These are phyloP conservation scores for Cercospora citrullina DNA, from an alignment of 2,329 filamentous ascomycete species.

Conservation along the genomic window DNA sequence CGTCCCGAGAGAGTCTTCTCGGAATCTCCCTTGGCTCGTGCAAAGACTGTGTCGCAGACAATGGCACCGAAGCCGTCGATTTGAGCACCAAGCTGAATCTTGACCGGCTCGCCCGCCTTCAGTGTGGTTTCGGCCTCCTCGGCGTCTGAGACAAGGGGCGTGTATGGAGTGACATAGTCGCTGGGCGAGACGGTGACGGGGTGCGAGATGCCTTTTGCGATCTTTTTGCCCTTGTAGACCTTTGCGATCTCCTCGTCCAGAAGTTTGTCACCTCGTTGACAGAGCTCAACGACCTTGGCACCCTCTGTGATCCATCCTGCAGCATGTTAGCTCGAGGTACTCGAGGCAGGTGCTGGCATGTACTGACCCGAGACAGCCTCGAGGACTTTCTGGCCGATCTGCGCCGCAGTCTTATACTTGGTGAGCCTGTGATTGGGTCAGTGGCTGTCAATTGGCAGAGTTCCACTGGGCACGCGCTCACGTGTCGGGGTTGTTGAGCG, in stretches of 20 bases:
- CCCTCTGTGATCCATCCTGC: slow-evolving; percentile 72
- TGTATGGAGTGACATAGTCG: slow-evolving; percentile 95
- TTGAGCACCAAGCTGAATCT: slow-evolving; percentile 98
- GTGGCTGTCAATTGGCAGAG: slow-evolving; percentile 65
- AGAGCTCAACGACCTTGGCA: slow-evolving; percentile 90
- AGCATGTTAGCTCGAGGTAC: slow-evolving; percentile 24
- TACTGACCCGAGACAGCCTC: slow-evolving; percentile 69
- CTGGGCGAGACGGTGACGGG: slow-evolving; percentile 93
- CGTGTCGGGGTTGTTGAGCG: slow-evolving; percentile 42
- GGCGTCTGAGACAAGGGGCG: slow-evolving; percentile 81
- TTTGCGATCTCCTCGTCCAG: slow-evolving; percentile 90
- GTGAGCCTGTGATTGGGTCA: slow-evolving; percentile 93
- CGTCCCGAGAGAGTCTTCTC: slow-evolving; percentile 63
- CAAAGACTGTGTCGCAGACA: slow-evolving; percentile 87
- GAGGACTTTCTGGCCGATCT: slow-evolving; percentile 94
- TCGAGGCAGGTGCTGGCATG: slow-evolving; percentile 10
- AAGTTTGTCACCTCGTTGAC: slow-evolving; percentile 92
- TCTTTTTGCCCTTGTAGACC: slow-evolving; percentile 98
- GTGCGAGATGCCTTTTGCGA: slow-evolving; percentile 89
- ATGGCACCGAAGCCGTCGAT: slow-evolving; percentile 97
- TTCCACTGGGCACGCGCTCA: slow-evolving; percentile 27
- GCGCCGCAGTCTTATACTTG: slow-evolving; percentile 96
- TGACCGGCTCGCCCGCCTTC: slow-evolving; percentile 83
- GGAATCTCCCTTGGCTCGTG: slow-evolving; percentile 58
- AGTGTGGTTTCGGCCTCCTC: slow-evolving; percentile 78